Conservation (phyloP, 441 rosid species). For the Mallotus japonicus region DNA sequence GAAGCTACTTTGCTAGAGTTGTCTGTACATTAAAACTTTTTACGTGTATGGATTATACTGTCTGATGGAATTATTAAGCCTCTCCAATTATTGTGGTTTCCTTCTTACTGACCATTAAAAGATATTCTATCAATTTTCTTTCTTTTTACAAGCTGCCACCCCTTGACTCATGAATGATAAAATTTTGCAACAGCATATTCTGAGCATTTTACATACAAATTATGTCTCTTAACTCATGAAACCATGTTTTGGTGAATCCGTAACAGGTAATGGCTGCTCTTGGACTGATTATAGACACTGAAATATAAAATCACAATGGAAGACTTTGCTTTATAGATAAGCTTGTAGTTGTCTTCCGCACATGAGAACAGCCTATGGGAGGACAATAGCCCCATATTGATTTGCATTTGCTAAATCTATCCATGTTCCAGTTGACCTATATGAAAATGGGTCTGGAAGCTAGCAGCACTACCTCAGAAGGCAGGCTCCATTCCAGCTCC, state of each 20-base stretch:
- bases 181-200: background rate
- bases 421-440: background rate
- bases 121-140: background rate
- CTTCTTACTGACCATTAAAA: background rate
- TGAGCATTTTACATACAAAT: background rate
- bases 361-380: background rate
- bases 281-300: background rate
- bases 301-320: background rate
- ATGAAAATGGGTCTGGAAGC: background rate
- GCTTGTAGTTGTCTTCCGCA: background rate
- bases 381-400: conserved; percentile 2
- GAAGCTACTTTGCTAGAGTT: background rate
- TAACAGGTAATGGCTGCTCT: background rate
- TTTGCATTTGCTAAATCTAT: background rate
- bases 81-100: background rate
- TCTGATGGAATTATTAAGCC: background rate
- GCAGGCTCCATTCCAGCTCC: conserved; percentile 1
- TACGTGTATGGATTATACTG: background rate
- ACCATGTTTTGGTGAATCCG: background rate
- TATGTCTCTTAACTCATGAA: background rate
- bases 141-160: background rate
- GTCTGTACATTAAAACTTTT: background rate
- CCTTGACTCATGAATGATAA: background rate
- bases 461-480: background rate
- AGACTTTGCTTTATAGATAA: background rate